phyloP scores from a whole-genome alignment of 495 filamentous ascomycete species.

The Mytilinidion resinicola region DNA sequence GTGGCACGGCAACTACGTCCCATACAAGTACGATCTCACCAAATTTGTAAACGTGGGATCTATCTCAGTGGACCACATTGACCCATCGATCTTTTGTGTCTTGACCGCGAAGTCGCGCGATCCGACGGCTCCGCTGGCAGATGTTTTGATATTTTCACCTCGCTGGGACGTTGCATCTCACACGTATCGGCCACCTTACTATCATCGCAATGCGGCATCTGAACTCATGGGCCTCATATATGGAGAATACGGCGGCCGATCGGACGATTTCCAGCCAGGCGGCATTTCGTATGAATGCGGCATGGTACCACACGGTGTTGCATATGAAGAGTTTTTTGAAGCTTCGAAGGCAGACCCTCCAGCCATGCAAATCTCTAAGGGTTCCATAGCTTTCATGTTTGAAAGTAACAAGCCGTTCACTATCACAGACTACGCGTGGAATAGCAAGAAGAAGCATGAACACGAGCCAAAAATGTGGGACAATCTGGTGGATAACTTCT shows the following conservation, averaged over 20 bases:
- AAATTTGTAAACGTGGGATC: constrained; percentile 48
- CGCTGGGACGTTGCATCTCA: constrained; percentile 47
- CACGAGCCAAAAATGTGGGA: constrained; percentile 55
- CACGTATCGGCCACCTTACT: constrained; percentile 47
- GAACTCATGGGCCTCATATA: constrained; percentile 51
- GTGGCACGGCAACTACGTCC: constrained; percentile 49
- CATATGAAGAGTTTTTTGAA: constrained; percentile 59
- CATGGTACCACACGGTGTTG: constrained; percentile 53
- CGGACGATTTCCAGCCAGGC: constrained; percentile 53
- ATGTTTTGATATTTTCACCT: constrained; percentile 47
- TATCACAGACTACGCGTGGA: constrained; percentile 49
- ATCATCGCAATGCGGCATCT: constrained; percentile 46
- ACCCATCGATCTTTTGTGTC: constrained; percentile 49
- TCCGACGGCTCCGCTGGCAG: constrained; percentile 41
- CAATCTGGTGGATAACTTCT: constrained; percentile 47
- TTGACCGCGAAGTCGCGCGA: constrained; percentile 45
- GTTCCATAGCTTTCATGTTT: constrained; percentile 55
- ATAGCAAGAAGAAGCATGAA: constrained; percentile 48
- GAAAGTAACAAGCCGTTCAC: constrained; percentile 49
- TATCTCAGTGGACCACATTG: constrained; percentile 48
- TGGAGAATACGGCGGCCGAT: constrained; percentile 49
- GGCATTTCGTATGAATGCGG: constrained; percentile 54
- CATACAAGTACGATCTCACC: constrained; percentile 43
- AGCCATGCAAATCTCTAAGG: constrained; percentile 45
- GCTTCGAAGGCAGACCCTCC: constrained; percentile 44